Percentiles rank a stretch among this genome's conserved stretches.
phyloP scores from a whole-genome alignment of 306 rosid genomes.

The Oxytropis ochrocephala region DNA sequence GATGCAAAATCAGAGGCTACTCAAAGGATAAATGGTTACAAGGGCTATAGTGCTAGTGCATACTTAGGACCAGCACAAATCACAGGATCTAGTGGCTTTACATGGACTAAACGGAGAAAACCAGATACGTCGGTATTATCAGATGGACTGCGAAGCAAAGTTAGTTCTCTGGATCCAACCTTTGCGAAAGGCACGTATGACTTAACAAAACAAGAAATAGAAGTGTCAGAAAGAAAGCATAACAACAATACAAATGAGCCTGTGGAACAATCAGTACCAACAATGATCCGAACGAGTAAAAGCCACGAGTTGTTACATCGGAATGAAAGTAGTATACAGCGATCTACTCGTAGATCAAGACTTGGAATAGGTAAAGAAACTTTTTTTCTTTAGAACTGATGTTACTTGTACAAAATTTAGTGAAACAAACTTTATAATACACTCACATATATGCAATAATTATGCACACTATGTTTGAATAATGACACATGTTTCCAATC shows the following conservation, averaged over 20 bases:
- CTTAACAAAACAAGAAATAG: conserved; percentile 24
- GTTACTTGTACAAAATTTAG: not conserved
- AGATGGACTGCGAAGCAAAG: conserved; percentile 70
- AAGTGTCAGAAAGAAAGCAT: conserved; percentile 24
- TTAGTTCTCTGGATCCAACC: conserved; percentile 72
- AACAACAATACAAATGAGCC: conserved; percentile 8
- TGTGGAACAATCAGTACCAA: conserved; percentile 47
- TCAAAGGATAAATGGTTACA: conserved; percentile 17
- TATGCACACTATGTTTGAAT: not conserved
- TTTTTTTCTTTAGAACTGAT: not conserved
- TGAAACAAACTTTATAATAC: not conserved
- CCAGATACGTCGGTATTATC: conserved; percentile 56
- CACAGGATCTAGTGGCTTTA: conserved; percentile 66
- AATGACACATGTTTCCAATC: not conserved
- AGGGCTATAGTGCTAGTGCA: conserved; percentile 36
- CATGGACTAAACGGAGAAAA: conserved; percentile 63
- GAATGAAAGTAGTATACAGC: conserved; percentile 45
- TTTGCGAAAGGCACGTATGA: conserved; percentile 54
- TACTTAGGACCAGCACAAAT: conserved; percentile 43
- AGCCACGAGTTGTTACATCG: conserved; percentile 41
- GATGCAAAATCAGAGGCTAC: conserved; percentile 53
- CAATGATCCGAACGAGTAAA: conserved; percentile 25
- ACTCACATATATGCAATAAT: not conserved
- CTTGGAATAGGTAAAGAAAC: conserved; percentile 59
- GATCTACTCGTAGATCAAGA: conserved; percentile 51